Conservation (phyloP, 768 basidiomycete genomes). For the Pholiota conissans region DNA sequence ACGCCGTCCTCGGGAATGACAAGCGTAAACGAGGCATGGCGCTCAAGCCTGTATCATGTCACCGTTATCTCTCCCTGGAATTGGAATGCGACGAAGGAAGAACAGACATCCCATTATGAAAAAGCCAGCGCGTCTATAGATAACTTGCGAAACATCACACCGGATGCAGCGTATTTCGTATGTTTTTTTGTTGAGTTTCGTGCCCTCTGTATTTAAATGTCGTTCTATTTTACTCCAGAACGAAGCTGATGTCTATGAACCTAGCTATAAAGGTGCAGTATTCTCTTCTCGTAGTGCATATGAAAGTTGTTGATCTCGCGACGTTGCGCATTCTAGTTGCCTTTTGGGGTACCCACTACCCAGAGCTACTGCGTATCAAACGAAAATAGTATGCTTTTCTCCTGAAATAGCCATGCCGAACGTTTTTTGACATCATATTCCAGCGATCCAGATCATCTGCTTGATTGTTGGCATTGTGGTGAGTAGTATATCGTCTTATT, state of each 20-base stretch:
- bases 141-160: slow-evolving; percentile 40
- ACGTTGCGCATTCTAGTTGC: slow-evolving; percentile 21
- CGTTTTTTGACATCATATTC: background rate
- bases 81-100: slow-evolving; percentile 41
- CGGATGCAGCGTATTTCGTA: slow-evolving; percentile 46
- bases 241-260: slow-evolving; percentile 50
- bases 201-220: background rate
- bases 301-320: background rate
- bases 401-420: background rate
- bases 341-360: slow-evolving; percentile 48
- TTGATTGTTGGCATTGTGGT: slow-evolving; percentile 56
- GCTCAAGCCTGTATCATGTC: slow-evolving; percentile 44
- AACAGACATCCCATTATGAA: slow-evolving; percentile 33
- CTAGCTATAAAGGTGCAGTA: slow-evolving; percentile 39
- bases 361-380: slow-evolving; percentile 39
- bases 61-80: slow-evolving; percentile 44
- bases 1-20: slow-evolving; percentile 34
- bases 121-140: slow-evolving; percentile 37
- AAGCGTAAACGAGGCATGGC: slow-evolving; percentile 46
- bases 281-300: background rate
- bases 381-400: slow-evolving; percentile 41
- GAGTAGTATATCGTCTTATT: slow-evolving; percentile 12
- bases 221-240: slow-evolving; percentile 28
- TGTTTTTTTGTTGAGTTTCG: slow-evolving; percentile 13
- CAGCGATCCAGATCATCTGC: slow-evolving; percentile 47